phyloP scores from a whole-genome alignment of 441 rosid genomes.

The Adansonia madagascariensis region DNA sequence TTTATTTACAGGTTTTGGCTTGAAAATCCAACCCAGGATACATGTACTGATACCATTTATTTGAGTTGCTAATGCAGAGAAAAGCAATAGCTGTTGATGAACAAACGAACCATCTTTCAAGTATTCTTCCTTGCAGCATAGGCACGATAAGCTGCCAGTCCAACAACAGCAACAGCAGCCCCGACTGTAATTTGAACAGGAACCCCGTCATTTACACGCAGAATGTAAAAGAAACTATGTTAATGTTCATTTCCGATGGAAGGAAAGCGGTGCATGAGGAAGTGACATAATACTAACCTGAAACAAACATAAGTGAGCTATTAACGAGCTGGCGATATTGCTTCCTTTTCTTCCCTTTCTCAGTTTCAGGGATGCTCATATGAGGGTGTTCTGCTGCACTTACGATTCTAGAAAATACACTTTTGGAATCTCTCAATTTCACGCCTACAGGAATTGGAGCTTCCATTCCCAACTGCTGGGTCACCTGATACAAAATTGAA shows the following conservation, averaged over 20 bases:
- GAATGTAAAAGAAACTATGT: neutral
- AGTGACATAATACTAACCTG: slow-evolving; percentile 45
- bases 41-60: slow-evolving; percentile 26
- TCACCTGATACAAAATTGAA: slow-evolving; percentile 44
- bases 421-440: slow-evolving; percentile 53
- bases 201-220: slow-evolving; percentile 24
- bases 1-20: slow-evolving; percentile 26
- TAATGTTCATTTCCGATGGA: neutral
- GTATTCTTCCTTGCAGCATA: slow-evolving; percentile 63
- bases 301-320: slow-evolving; percentile 67
- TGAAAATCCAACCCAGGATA: slow-evolving; percentile 15
- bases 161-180: slow-evolving; percentile 61
- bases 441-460: slow-evolving; percentile 58
- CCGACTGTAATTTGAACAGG: slow-evolving; percentile 51
- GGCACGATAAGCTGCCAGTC: slow-evolving; percentile 70
- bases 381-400: slow-evolving; percentile 72
- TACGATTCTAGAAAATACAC: slow-evolving; percentile 52
- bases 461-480: slow-evolving; percentile 70
- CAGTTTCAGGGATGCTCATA: slow-evolving; percentile 73
- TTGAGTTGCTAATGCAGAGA: slow-evolving; percentile 19
- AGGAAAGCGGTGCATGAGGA: neutral
- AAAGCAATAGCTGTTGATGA: slow-evolving; percentile 12
- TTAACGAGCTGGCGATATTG: slow-evolving; percentile 54
- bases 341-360: slow-evolving; percentile 66
- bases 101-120: slow-evolving; percentile 10